Evolutionary conservation across 192 early-diverging fungal genomes (phyloP).

Genomic region (Nowakowskiella sp.): DNA sequence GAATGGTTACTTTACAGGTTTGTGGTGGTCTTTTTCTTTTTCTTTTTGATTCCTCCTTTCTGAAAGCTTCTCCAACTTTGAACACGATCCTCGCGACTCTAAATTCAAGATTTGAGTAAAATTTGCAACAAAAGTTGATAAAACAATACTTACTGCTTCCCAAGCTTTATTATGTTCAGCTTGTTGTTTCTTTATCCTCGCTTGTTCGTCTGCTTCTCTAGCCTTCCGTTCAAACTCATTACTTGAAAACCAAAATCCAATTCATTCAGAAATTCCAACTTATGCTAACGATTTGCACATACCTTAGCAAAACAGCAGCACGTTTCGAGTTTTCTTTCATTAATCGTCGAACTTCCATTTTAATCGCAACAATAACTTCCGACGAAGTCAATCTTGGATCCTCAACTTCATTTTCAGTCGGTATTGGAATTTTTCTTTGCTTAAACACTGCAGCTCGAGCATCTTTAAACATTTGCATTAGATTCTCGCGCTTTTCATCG

Average conservation of each 20-base stretch:
- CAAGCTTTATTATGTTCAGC: conserved; percentile 37
- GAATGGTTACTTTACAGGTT: too few species aligned
- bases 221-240: conserved; percentile 18
- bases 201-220: conserved; percentile 30
- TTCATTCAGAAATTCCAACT: conserved; percentile 24
- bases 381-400: conserved; percentile 1
- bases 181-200: conserved; percentile 34
- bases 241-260: conserved; percentile 20
- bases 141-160: conserved; percentile 27
- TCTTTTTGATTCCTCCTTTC: conserved; percentile 33
- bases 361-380: conserved; percentile 12
- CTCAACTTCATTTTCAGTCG: neutral
- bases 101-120: conserved; percentile 1
- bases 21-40: too few species aligned
- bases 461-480: conserved; percentile 31
- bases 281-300: too few species aligned
- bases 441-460: conserved; percentile 28
- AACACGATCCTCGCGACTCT: conserved; percentile 39
- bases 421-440: conserved; percentile 8
- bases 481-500: conserved; percentile 26
- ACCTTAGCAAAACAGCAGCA: too few species aligned
- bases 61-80: conserved; percentile 41
- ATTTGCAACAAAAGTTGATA: conserved; percentile 6
- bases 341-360: conserved; percentile 29
- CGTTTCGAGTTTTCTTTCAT: conserved; percentile 23